phyloP scores from a whole-genome alignment of 2,329 filamentous ascomycete species.

The Gnomoniopsis smithogilvyi region DNA sequence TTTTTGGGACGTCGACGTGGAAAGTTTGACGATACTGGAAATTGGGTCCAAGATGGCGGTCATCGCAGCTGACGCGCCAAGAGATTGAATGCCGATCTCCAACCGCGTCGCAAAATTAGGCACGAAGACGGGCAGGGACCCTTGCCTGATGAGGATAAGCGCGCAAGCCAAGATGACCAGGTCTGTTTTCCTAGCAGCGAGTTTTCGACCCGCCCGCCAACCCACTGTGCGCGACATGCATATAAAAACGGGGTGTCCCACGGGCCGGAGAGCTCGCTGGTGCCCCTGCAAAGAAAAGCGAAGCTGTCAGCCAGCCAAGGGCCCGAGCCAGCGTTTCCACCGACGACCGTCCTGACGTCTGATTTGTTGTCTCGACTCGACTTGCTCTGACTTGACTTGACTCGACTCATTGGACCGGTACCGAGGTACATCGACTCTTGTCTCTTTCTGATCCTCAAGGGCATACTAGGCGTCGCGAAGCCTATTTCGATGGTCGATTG shows the following conservation, averaged over 20 bases:
- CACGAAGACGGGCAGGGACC: background rate
- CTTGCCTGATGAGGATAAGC: conserved; percentile 16
- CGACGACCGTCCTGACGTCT: background rate
- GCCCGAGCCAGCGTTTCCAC: background rate
- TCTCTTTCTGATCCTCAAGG: conserved; percentile 4
- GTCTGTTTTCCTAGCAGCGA: background rate
- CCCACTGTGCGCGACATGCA: conserved; percentile 11
- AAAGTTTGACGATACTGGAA: no score
- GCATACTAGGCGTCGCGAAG: no score
- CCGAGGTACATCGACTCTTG: background rate
- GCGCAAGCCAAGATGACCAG: background rate
- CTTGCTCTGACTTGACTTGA: no score
- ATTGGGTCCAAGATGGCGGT: no score
- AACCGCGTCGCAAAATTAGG: conserved; percentile 2
- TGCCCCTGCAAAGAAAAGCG: background rate
- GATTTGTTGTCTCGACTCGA: background rate
- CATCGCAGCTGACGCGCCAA: background rate
- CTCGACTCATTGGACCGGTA: background rate
- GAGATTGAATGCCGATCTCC: conserved; percentile 3
- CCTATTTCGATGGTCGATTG: no score
- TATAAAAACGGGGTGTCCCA: conserved; percentile 18
- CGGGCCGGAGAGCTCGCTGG: conserved; percentile 1
- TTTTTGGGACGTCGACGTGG: no score
- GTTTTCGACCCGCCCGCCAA: background rate
- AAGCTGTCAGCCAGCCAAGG: background rate